Conservation (phyloP, 164 flowering plant genomes). For the Santalum album region DNA sequence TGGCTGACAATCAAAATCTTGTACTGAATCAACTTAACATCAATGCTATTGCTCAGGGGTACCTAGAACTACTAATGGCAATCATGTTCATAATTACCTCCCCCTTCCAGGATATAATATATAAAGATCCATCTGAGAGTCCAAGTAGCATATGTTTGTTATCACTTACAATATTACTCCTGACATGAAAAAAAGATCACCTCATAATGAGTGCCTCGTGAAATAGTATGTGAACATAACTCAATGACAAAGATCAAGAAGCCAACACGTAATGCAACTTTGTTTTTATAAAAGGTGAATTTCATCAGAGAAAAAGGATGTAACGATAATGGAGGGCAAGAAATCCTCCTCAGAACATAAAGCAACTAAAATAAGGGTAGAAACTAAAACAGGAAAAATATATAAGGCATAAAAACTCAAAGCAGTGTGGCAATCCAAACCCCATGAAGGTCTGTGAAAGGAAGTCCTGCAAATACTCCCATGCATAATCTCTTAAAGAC, state of each 20-base stretch:
- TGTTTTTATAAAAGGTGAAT: too few species aligned
- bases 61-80: background rate
- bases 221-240: background rate
- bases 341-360: too few species aligned
- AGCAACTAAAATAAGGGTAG: too few species aligned
- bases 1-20: background rate
- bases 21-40: background rate
- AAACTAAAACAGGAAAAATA: too few species aligned
- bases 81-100: conserved; percentile 49
- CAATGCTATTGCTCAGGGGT: background rate
- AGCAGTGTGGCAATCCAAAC: too few species aligned
- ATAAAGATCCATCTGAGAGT: conserved; percentile 79
- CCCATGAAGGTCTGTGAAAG: too few species aligned
- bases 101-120: conserved; percentile 90
- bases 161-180: conserved; percentile 93
- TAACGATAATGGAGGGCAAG: too few species aligned
- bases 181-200: conserved; percentile 18
- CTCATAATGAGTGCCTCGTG: background rate
- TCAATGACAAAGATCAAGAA: background rate
- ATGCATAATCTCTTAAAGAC: too few species aligned
- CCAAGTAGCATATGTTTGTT: conserved; percentile 72
- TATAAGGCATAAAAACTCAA: too few species aligned
- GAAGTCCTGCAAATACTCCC: too few species aligned
- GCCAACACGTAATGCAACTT: background rate
- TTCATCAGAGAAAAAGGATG: too few species aligned